phyloP scores from a whole-genome alignment of 2,329 filamentous ascomycete species.

The Fusarium anthophilum region DNA sequence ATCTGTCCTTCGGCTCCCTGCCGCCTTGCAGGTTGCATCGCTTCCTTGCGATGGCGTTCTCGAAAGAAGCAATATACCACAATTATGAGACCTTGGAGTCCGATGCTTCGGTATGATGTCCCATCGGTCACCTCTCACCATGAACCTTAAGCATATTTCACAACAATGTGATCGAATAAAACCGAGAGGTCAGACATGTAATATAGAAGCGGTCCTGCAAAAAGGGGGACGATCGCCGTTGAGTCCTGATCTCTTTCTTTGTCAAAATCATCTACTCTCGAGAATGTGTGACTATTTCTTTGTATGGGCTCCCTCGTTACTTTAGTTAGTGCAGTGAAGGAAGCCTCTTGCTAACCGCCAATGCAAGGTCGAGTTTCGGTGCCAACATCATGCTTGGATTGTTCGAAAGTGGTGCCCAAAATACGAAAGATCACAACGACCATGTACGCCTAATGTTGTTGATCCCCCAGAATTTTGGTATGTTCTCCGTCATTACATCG shows the following conservation, averaged over 20 bases:
- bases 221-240: conserved; percentile 7
- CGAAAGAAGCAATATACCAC: conserved; percentile 33
- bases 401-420: conserved; percentile 38
- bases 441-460: conserved; percentile 37
- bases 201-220: not conserved
- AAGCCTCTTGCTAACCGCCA: not conserved
- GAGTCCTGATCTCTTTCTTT: not conserved
- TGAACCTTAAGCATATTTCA: not conserved
- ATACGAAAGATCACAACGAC: conserved; percentile 37
- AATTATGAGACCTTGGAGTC: conserved; percentile 8
- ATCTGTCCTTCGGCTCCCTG: conserved; percentile 20
- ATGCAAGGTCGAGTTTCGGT: conserved; percentile 38
- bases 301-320: conserved; percentile 7
- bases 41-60: conserved; percentile 22
- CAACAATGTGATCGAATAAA: not conserved
- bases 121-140: conserved; percentile 21
- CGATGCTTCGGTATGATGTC: conserved; percentile 20
- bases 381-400: conserved; percentile 38
- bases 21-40: conserved; percentile 29
- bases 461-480: conserved; percentile 40
- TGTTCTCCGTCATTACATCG: not conserved
- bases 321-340: not conserved
- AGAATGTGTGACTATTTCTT: conserved; percentile 41
- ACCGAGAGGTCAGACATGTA: conserved; percentile 4
- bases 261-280: not conserved